Evolutionary conservation across 768 basidiomycete species (phyloP).

Genomic region (Lenzites betulinus): DNA sequence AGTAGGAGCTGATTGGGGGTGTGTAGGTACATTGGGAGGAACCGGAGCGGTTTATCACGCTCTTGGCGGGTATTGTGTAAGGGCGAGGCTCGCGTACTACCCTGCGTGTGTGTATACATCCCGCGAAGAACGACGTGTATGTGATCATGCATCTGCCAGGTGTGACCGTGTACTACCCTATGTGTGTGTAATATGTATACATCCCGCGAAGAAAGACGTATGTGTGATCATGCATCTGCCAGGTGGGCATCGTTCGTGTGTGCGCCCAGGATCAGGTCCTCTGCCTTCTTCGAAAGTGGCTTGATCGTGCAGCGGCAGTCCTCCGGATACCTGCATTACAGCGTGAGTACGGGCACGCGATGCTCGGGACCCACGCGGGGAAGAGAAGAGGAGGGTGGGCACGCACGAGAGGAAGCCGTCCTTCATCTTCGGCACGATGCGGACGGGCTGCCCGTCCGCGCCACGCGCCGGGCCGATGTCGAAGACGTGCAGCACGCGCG

Average conservation of each 20-base stretch:
- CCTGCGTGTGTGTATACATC: no score
- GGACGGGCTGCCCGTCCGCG: constrained; percentile 8
- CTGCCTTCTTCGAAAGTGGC: background rate
- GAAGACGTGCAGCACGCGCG: constrained; percentile 21
- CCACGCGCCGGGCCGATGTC: constrained; percentile 18
- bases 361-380: no score
- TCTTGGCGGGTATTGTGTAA: constrained; percentile 3
- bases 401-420: constrained; percentile 8
- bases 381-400: no score
- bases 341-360: background rate
- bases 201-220: background rate
- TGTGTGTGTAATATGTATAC: background rate
- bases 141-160: background rate
- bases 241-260: background rate
- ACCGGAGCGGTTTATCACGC: constrained; percentile 5
- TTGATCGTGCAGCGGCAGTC: constrained; percentile 11
- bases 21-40: constrained; percentile 19
- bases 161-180: background rate
- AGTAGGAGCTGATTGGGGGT: background rate
- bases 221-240: background rate
- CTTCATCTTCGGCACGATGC: constrained; percentile 1
- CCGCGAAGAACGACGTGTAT: background rate
- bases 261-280: background rate
- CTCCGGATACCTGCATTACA: constrained; percentile 2
- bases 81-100: background rate